Base-by-base conservation (phyloP, 306 rosid species). In the Quercus bicolor region DNA sequence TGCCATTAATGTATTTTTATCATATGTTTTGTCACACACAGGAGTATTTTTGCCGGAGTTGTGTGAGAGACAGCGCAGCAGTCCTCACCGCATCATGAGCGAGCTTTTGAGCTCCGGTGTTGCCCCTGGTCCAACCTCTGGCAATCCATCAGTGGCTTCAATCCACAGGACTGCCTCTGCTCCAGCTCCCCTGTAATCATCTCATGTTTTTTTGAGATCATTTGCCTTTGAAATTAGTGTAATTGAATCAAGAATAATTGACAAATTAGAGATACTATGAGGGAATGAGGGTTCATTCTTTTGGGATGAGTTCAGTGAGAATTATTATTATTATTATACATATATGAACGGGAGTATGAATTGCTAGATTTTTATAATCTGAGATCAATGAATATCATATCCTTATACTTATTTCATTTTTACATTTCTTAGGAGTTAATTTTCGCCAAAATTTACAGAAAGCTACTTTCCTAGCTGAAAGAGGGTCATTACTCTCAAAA, bases 41-140 rank as follows among this genome's bases (percentile, higher is more conserved):
- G 93, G 97, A 26, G 97, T 90, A 16, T 84, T 86, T 68, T 88
- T 94, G 77, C 90, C 97, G 0, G 90, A 91, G 43, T 87, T 91
- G 0, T 94, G 97, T 48, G 85, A 84, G 81, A 85, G 56, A 56
- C 89, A 85, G 74, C 86, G 86, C 34, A 79, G 55, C 24, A 91
- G 81, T 81, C 97, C 98, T 53, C 92, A 26, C 59, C 94, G 97
- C 11, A 82, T 89, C 54, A 91, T 91, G 97, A 28, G 80, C 0
- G 86, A 82, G 87, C 87, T 91, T 33, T 53, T 86, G 89, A 90
- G 93, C 78, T 90, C 95, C 0, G 93, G 97, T 26, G 90, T 80
- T 2, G 90, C 95, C 71, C 75, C 86, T 2, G 89, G 86, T 18
- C 98, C 97, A 1, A n/a, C 52, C 31, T 72, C 86, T 29, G 12